Conservation (phyloP, 2,329 filamentous ascomycete genomes). For the Zasmidium cellare region DNA sequence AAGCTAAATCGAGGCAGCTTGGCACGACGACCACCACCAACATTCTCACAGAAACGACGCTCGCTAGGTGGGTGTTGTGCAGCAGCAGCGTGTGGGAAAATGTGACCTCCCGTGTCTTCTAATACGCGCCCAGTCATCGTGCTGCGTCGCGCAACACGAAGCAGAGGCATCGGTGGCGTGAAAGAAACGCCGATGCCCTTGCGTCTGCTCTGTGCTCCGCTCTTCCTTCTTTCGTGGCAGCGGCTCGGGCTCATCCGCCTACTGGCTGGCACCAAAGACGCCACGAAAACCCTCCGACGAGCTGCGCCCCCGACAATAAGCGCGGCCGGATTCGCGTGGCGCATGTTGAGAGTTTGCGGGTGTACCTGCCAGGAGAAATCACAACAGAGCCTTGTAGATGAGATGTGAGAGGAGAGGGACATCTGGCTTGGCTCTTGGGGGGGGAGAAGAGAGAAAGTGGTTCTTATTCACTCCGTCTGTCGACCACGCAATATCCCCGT, state of each 20-base stretch:
- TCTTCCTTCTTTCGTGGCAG: background rate
- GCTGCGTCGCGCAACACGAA: background rate
- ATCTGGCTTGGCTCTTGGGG: too few relatives aligned
- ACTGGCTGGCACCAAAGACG: background rate
- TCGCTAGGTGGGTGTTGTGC: too few relatives aligned
- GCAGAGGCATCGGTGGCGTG: background rate
- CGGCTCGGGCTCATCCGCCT: background rate
- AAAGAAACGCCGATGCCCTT: background rate
- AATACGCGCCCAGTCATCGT: background rate
- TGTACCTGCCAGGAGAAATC: background rate
- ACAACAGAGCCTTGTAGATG: background rate
- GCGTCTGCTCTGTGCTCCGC: background rate
- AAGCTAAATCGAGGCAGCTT: background rate
- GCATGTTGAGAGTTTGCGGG: background rate
- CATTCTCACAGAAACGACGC: too few relatives aligned
- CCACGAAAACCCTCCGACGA: background rate
- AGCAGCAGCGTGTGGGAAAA: too few relatives aligned
- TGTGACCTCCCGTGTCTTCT: background rate
- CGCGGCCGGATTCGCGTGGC: constrained; percentile 1
- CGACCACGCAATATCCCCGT: background rate
- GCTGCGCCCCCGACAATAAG: constrained; percentile 1
- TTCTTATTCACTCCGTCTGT: background rate
- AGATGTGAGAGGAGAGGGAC: background rate
- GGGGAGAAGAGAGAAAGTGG: background rate
- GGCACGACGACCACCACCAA: background rate